Base-by-base conservation (phyloP, 495 filamentous ascomycete genomes). In the Articulospora tetracladia region DNA sequence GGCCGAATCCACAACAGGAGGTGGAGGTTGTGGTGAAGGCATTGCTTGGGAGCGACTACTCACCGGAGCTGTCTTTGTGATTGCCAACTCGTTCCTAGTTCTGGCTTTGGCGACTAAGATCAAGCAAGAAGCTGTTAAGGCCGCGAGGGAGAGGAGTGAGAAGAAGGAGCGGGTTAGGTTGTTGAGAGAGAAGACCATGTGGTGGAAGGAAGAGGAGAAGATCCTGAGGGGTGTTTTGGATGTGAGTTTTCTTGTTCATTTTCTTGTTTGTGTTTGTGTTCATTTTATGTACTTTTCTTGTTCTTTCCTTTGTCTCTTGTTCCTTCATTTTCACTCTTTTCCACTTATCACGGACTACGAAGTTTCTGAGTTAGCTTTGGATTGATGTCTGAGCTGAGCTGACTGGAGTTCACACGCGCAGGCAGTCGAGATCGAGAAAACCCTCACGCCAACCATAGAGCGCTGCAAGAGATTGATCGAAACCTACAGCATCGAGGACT, bases 141-240 rank as follows among this genome's bases (percentile, higher is more conserved):
- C 34, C 34, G n/a, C 34, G 10, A 39, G 46, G 19, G 46, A 11
- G 39, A 25, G 13, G 58, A 26, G 10, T 34, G 25, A 15, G 22
- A 55, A 28, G 61, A 39, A 22, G 58, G 34, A 53, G 39, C 49
- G n/a, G 23, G 24, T 59, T 39, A 39, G 54, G 22, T 27, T 17
- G 4, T n/a, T 58, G 25, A 46, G 48, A 22, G 47, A 23, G 24
- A 20, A 55, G 41, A 36, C 57, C 24, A 8, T 20, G 53, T 10
- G 10, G 15, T 46, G 53, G 57, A 50, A 59, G 22, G 25, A 15
- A 19, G 57, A 59, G 30, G 51, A 53, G 22, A 34, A 53, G 57
- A 53, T 27, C 27, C 44, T 59, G 49, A 48, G 53, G 48, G 26
- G 27, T 3, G 26, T 52, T 36, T 8, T 56, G 8, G 47, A 46